phyloP scores from a whole-genome alignment of 2,329 filamentous ascomycete species.

The Phialemonium atrogriseum region DNA sequence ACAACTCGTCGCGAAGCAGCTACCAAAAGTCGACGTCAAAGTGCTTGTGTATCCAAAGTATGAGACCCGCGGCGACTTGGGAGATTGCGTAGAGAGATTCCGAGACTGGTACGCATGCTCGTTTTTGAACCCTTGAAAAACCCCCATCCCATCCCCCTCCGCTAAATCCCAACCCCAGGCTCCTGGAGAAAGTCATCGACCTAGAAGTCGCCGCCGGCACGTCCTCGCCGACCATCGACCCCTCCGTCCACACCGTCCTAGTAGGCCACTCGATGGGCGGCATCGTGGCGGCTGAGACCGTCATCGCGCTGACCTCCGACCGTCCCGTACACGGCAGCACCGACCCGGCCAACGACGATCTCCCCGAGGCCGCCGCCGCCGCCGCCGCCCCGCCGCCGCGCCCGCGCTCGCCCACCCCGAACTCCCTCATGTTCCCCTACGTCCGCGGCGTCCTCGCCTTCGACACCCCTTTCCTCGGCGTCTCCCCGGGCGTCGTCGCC shows the following conservation, averaged over 20 bases:
- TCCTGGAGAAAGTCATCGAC: conserved; percentile 89
- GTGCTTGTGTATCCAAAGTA: conserved; percentile 70
- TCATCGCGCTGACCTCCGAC: conserved; percentile 60
- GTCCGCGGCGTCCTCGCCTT: conserved; percentile 86
- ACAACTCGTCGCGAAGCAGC: conserved; percentile 51
- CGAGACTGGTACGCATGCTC: conserved; percentile 58
- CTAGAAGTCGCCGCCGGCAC: conserved; percentile 77
- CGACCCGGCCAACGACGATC: conserved; percentile 20
- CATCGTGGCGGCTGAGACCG: conserved; percentile 85
- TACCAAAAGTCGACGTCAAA: conserved; percentile 61
- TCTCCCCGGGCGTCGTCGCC: conserved; percentile 73
- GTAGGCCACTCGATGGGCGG: conserved; percentile 88
- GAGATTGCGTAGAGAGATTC: conserved; percentile 63
- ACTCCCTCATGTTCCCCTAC: conserved; percentile 81
- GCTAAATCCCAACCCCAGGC: conserved; percentile 38
- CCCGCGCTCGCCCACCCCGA: conserved; percentile 29
- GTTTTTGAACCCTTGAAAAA: not conserved
- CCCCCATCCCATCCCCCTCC: conserved; percentile 5
- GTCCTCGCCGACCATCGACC: conserved; percentile 76
- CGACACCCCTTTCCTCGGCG: conserved; percentile 85
- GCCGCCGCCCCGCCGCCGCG: conserved; percentile 28
- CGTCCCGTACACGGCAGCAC: conserved; percentile 39
- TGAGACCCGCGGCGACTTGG: conserved; percentile 72
- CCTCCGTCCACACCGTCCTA: conserved; percentile 73
- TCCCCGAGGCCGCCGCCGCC: conserved; percentile 19